Base-by-base conservation (phyloP, 164 flowering plant species). In the Annona squamosa region DNA sequence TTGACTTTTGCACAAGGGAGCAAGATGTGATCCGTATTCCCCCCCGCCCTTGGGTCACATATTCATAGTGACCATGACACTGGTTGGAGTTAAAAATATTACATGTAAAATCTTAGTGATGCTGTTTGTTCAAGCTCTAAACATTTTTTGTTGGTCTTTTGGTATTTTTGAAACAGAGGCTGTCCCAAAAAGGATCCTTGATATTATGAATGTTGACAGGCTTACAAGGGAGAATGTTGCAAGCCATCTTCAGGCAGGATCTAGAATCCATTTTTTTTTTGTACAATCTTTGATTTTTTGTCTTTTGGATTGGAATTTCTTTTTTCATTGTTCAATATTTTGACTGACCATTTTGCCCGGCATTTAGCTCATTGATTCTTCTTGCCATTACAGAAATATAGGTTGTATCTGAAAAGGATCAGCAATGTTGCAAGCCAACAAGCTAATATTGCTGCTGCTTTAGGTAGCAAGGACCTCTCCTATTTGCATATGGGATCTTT, bases 191-290 rank as follows among this genome's bases (percentile, higher is more conserved):
- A 92, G 86, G 84, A 94, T 94, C 72, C 89, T 94, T 74, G 97
- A 94, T 68, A 62, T 92, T 70, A 94, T 94, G 97, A 87, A 92
- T 80, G 97, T 88, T 67, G 95, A 91, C 47, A 88, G 90, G 69
- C 92, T 94, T 65, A 89, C 97, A 62, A 82, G 98, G 78, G 98
- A 94, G 79, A 92, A 94, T 79, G 98, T 94, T 56, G 98, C 98
- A 16, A 94, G 98, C 85, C 98, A 94, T 81, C 86, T 94, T 69
- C 98, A 94, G 94, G 98, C 70, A 79, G 43, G 43, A 65, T 64
- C 57, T 12, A 26, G 37, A 26, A 26, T 52, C n/a, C 41, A 16
- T 46, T 46, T 10, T 17, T 16, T 65, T 65, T 3, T 46, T 3
- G 37, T 5, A 46, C 41, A 12, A 10, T 46, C 13, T 4, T 52